These are phyloP conservation scores for Botryotinia narcissicola DNA, from an alignment of 2,329 filamentous ascomycete genomes.

Conservation along the genomic window DNA sequence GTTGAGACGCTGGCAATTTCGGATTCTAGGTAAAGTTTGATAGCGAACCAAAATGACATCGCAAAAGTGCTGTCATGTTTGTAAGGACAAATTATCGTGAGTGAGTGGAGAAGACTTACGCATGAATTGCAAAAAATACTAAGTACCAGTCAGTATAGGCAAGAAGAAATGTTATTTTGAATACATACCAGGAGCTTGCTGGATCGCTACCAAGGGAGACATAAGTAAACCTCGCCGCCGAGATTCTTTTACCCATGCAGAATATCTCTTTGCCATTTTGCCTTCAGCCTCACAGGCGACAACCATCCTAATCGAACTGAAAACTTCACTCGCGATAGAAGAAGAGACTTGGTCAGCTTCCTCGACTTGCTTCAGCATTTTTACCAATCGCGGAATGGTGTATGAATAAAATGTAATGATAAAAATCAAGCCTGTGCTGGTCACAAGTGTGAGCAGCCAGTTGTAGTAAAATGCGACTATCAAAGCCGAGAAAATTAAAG, in stretches of 20 bases:
- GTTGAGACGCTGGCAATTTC: slow-evolving; percentile 48
- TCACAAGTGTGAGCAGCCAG: slow-evolving; percentile 59
- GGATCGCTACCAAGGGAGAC: slow-evolving; percentile 38
- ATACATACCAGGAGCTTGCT: slow-evolving; percentile 46
- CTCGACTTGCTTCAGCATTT: slow-evolving; percentile 46
- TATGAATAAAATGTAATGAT: slow-evolving; percentile 51
- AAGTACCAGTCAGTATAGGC: background rate
- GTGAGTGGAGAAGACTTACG: slow-evolving; percentile 17
- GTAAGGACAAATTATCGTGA: background rate
- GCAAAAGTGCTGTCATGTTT: slow-evolving; percentile 49
- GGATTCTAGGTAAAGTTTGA: slow-evolving; percentile 47
- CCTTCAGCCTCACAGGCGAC: slow-evolving; percentile 60
- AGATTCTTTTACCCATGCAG: slow-evolving; percentile 53
- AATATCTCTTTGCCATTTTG: slow-evolving; percentile 53
- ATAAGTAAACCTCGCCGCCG: slow-evolving; percentile 37
- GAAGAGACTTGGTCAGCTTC: slow-evolving; percentile 56
- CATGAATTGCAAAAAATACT: slow-evolving; percentile 18
- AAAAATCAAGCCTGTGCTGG: slow-evolving; percentile 53
- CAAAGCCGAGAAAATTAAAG: slow-evolving; percentile 53
- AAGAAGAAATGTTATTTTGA: background rate
- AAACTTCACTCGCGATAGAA: slow-evolving; percentile 59
- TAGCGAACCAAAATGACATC: slow-evolving; percentile 62
- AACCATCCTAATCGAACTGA: slow-evolving; percentile 60
- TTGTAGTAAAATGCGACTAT: slow-evolving; percentile 54
- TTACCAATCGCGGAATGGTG: slow-evolving; percentile 55